Conservation (phyloP, 257 asterid species). For the Eustoma russellianum region DNA sequence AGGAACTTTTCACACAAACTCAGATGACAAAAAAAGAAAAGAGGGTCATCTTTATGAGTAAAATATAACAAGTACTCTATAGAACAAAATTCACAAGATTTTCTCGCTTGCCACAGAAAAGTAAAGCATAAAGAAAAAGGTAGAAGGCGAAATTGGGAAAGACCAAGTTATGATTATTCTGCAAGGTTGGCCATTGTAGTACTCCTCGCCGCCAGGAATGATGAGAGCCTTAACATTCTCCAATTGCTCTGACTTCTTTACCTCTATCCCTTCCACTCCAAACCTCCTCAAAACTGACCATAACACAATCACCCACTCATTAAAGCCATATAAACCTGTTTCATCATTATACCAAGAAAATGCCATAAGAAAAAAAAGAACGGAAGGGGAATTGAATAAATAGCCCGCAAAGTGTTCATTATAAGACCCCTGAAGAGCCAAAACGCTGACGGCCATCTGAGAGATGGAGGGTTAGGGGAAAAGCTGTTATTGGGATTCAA, state of each 20-base stretch:
- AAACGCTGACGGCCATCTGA: constrained; percentile 76
- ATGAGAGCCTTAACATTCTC: constrained; percentile 59
- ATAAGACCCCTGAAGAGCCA: constrained; percentile 96
- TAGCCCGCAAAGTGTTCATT: constrained; percentile 93
- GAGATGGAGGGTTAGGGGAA: background rate
- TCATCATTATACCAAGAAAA: background rate
- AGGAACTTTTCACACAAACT: too few relatives aligned
- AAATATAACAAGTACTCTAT: too few relatives aligned
- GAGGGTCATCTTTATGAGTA: too few relatives aligned
- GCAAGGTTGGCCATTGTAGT: constrained; percentile 99
- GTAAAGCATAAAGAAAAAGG: too few relatives aligned
- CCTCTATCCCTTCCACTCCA: constrained; percentile 86
- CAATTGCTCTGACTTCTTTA: constrained; percentile 90
- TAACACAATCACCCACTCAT: background rate
- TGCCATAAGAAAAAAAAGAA: background rate
- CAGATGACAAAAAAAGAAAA: too few relatives aligned
- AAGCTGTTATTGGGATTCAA: too few relatives aligned
- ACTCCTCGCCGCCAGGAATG: constrained; percentile 98
- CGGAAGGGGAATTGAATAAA: constrained; percentile 1
- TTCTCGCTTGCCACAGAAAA: too few relatives aligned
- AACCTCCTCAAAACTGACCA: constrained; percentile 66
- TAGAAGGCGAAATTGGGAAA: background rate
- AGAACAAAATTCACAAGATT: too few relatives aligned
- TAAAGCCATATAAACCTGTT: background rate
- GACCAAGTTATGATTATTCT: constrained; percentile 80